Conservation (phyloP, 352 stramenopile genomes). For the Phytopythium oedochilum region DNA sequence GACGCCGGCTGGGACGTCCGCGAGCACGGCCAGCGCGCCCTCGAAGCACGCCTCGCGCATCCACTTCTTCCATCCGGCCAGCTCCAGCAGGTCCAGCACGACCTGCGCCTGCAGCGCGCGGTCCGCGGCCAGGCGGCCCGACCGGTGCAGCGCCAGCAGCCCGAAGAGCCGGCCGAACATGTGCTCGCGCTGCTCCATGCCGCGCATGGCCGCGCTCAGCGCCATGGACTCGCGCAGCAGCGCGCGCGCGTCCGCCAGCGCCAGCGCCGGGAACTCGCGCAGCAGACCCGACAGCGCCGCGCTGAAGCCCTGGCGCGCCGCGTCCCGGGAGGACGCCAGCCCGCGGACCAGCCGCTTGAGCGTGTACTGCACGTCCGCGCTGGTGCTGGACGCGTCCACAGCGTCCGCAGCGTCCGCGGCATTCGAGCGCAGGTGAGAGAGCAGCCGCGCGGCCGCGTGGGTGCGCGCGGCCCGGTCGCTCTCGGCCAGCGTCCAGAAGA, state of each 20-base stretch:
- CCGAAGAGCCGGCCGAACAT: constrained; percentile 90
- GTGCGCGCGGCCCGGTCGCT: constrained; percentile 56
- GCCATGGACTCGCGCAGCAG: constrained; percentile 76
- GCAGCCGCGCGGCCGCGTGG: constrained; percentile 36
- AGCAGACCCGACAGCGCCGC: constrained; percentile 75
- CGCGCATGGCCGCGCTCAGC: constrained; percentile 81
- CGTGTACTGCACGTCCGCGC: constrained; percentile 89
- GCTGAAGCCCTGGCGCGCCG: constrained; percentile 87
- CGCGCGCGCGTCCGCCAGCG: constrained; percentile 46
- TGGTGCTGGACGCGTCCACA: constrained; percentile 11
- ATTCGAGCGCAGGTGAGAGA: constrained; percentile 38
- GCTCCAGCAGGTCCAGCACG: constrained; percentile 79
- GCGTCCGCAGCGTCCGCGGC: constrained; percentile 23
- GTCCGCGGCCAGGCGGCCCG: constrained; percentile 47
- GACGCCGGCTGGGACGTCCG: constrained; percentile 31
- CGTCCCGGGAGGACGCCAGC: constrained; percentile 84
- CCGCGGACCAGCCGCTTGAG: constrained; percentile 89
- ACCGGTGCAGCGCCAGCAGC: constrained; percentile 78
- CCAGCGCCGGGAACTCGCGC: constrained; percentile 34
- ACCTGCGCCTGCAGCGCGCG: constrained; percentile 33
- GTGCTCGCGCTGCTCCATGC: constrained; percentile 90
- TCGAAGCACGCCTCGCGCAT: constrained; percentile 79
- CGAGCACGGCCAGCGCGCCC: constrained; percentile 52
- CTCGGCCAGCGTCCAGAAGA: constrained; percentile 85
- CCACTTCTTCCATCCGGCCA: constrained; percentile 84